Evolutionary conservation across 768 basidiomycete genomes (phyloP).

Genomic region (Podaxis carcinomalis): DNA sequence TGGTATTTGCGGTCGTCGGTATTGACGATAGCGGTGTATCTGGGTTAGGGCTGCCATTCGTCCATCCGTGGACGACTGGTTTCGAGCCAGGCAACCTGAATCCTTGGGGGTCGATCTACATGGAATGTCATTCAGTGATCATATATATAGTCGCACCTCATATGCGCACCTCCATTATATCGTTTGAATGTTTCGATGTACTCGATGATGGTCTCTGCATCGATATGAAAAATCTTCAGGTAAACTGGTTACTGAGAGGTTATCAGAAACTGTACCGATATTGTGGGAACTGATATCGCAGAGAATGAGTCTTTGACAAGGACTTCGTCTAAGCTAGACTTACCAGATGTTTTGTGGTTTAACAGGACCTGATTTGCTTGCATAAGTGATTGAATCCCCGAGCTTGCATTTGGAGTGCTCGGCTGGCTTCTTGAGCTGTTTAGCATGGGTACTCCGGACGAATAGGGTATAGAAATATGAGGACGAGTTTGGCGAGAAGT

Average conservation of each 20-base stretch:
- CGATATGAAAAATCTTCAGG: not conserved
- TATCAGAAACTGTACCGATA: not conserved
- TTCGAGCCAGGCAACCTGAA: not conserved
- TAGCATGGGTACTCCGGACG: not conserved
- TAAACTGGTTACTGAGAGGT: not conserved
- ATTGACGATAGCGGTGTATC: not conserved
- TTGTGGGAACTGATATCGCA: not conserved
- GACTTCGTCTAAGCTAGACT: not conserved
- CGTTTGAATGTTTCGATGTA: not conserved
- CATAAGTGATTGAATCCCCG: no score
- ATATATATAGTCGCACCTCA: not conserved
- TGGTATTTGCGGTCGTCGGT: not conserved
- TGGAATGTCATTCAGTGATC: not conserved
- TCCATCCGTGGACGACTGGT: not conserved
- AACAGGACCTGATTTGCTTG: not conserved
- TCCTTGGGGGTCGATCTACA: not conserved
- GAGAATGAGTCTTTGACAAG: not conserved
- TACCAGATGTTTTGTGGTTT: not conserved
- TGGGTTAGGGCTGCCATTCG: not conserved
- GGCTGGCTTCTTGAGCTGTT: not conserved
- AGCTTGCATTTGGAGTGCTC: not conserved
- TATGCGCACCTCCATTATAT: not conserved
- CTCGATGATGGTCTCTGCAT: slow-evolving; percentile 1
- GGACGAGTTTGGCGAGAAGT: not conserved
- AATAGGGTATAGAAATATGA: not conserved